Conservation (phyloP, 352 stramenopile genomes). For the Globisporangium parvum region DNA sequence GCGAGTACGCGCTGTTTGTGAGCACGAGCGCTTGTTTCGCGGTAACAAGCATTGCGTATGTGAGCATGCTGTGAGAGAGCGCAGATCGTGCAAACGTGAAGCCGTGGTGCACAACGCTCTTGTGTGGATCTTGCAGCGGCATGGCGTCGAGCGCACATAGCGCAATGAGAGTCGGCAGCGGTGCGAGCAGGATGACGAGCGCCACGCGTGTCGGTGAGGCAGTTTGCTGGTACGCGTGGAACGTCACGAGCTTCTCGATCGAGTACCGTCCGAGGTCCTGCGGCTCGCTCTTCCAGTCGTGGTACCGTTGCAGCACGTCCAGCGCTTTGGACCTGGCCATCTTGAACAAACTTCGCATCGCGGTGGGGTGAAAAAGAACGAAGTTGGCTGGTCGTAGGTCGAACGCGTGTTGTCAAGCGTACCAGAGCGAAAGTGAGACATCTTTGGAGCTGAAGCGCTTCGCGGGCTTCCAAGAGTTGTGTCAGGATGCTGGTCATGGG, state of each 20-base stretch:
- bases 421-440: no score
- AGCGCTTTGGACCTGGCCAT: not conserved
- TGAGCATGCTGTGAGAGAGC: constrained; percentile 14
- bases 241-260: constrained; percentile 23
- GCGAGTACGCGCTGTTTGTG: constrained; percentile 10
- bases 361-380: no score
- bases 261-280: constrained; percentile 16
- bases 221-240: constrained; percentile 15
- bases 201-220: constrained; percentile 8
- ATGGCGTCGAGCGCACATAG: constrained; percentile 11
- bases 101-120: not conserved
- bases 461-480: no score
- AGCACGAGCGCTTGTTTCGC: constrained; percentile 11
- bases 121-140: constrained; percentile 7
- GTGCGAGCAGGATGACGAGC: constrained; percentile 12
- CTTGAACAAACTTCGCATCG: not conserved
- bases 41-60: constrained; percentile 13
- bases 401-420: no score
- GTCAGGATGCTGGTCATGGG: no score
- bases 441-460: no score
- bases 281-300: constrained; percentile 3
- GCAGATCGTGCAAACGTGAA: constrained; percentile 12
- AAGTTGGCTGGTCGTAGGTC: no score
- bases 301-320: not conserved
- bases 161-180: constrained; percentile 10